phyloP scores from a whole-genome alignment of 495 filamentous ascomycete genomes.

The Aspergillus conjunctus region DNA sequence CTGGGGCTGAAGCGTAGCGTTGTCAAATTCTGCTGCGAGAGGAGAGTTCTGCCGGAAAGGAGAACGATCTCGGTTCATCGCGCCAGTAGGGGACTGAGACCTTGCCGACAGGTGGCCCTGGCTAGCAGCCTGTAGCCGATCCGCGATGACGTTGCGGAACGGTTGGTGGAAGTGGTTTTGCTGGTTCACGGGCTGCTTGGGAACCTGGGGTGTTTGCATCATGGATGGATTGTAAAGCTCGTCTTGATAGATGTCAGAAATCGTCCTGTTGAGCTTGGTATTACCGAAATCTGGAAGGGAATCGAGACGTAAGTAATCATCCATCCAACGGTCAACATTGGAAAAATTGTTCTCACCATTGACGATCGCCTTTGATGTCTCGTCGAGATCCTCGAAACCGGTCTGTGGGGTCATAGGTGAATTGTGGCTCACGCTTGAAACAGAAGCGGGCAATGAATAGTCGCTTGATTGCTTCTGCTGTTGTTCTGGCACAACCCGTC shows the following conservation, averaged over 20 bases:
- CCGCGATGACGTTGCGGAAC: conserved; percentile 66
- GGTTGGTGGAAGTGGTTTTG: conserved; percentile 53
- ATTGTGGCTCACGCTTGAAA: conserved; percentile 56
- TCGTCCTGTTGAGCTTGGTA: conserved; percentile 76
- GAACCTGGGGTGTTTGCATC: conserved; percentile 52
- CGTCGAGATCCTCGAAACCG: conserved; percentile 54
- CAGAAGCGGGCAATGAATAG: conserved; percentile 56
- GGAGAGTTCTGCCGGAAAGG: conserved; percentile 82
- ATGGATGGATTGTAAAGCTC: conserved; percentile 77
- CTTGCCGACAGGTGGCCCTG: conserved; percentile 67
- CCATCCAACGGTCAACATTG: conserved; percentile 56
- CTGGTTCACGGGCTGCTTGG: conserved; percentile 40
- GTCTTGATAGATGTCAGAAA: conserved; percentile 82
- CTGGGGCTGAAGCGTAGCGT: conserved; percentile 32
- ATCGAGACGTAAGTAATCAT: conserved; percentile 62
- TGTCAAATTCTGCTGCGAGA: conserved; percentile 48
- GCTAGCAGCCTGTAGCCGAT: conserved; percentile 77
- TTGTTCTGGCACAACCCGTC: conserved; percentile 57
- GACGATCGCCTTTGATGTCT: conserved; percentile 46
- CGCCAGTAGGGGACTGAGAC: conserved; percentile 55
- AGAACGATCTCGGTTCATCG: conserved; percentile 68
- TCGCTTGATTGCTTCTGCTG: conserved; percentile 44
- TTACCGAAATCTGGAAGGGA: conserved; percentile 48
- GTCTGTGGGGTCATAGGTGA: conserved; percentile 61
- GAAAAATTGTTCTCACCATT: conserved; percentile 54